Evolutionary conservation across 2,329 filamentous ascomycete species (phyloP), one percentile per base, ranked within the genome.

Genomic region (Diaporthe ilicicola): DNA sequence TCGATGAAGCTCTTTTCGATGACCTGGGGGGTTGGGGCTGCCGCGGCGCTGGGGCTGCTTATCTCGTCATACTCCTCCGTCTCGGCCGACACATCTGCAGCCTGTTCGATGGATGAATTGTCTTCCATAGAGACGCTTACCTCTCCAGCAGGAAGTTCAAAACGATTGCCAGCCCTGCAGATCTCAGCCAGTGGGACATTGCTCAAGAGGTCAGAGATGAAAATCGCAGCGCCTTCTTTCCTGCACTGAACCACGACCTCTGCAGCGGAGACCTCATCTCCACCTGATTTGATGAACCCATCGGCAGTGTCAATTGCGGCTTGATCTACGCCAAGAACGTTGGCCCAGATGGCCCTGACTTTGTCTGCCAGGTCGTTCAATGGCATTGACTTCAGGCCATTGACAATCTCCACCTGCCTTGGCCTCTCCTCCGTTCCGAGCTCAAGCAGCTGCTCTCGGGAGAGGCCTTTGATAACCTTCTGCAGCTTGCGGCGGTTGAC

Each of bases 261-360:
- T 3, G 82, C 80, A 4, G 84, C 85, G 6, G 85, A 78, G 22
- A 84, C 80, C 9, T 78, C 80, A 48, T 87, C 83, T 0, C 87
- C 87, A 0, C 87, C 86, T 0, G 83, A 77, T 2, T 81, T 79
- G 48, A 86, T 75, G 72, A 88, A 88, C 10, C 80, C 83, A 50
- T 85, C 83, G 0, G 79, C 78, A 0, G 82, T 78, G 1, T 78
- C 81, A 37, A 89, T 85, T 3, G 78, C 77, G 0, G 76, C 75
- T n/a, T 81, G 79, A 1, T 83, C 78, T 0, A 84, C 73, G 0
- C 77, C 77, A 0, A 88, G 78, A 0, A 86, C 81, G 0, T 77
- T 74, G 0, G 86, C 82, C 86, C 87, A 88, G 70, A 88, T 79
- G 3, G 77, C 75, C 10, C 85, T 79, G 82, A 88, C 85, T 8